Evolutionary conservation across 345 rosid genomes (phyloP), one percentile per base, ranked within the genome.

Genomic region (Gossypium australe): DNA sequence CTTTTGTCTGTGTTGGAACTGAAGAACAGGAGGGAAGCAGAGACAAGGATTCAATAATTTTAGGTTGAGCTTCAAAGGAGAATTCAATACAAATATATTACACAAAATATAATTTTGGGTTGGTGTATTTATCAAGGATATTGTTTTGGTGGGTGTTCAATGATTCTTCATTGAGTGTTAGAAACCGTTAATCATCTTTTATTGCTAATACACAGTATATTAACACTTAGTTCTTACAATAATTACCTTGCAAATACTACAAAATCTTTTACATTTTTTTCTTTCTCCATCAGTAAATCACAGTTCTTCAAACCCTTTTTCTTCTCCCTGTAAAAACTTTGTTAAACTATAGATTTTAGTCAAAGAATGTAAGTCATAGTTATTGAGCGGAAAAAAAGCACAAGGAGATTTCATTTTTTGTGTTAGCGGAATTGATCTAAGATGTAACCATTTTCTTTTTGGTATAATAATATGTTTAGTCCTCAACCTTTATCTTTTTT

Each of bases 81-180:
- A 17, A 51, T 17, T 49, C 1, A 25, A 16, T 10, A 49, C 47
- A 65, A 70, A 73, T 72, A 49, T 75, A 45, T 56, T 64, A 34
- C 51, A 52, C 41, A 29, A 18, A 78, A 70, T 3, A 74, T 74
- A 70, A 74, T 20, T 66, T 41, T 34, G 27, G 81, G 75, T 65
- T 55, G 83, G 72, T 80, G 83, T 76, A 75, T 59, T 76, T 78
- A 63, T 74, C 77, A 70, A 79, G 53, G 81, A 67, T 72, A 68
- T 3, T 63, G 7, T 34, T 34, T 63, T 57, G 75, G 82, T 76
- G 75, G 80, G 83, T 43, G 79, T 78, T 84, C 80, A 86, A 82
- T 85, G 83, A 81, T 81, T 80, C 84, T 75, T 84, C 82, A 67
- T 81, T 29, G 67, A 77, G 73, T 67, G 76, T 61, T 55, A 38